Base-by-base conservation (phyloP, 129 eudicot species). In the Dittrichia graveolens region DNA sequence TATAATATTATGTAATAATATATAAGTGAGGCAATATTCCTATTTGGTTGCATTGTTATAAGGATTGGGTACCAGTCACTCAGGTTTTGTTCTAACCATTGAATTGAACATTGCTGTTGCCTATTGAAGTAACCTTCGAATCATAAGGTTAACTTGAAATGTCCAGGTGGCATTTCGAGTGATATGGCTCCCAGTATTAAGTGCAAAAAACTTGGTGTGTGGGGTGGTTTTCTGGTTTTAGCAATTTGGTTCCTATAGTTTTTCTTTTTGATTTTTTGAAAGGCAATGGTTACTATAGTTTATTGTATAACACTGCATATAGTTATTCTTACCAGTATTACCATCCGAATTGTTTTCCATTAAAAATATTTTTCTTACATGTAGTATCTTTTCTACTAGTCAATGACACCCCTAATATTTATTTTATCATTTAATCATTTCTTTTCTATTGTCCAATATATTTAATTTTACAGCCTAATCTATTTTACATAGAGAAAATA, bases 71-170 rank as follows among this genome's bases (percentile, higher is more conserved):
- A 34, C 57, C 7, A 8, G 52, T 19, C 65, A 71, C 24, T 41
- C 1, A 6, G 67, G 67, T 45, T 45, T 57, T 11, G 11, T 13
- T 43, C 56, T 57, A 47, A 18, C 62, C 40, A 47, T 44, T 40
- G 61, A 68, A 40, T n/a, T n/a, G n/a, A n/a, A n/a, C n/a, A n/a
- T 18, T 5, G 18, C 55, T 71, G 66, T 62, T 62, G 40, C n/a
- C 75, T 56, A 57, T 45, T 19, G n/a, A n/a, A 34, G 67, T 57
- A 31, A 58, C 45, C 15, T 5, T 35, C 62, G 31, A 2, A 16
- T 52, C 9, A 38, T 48, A 45, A 58, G 42, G 13, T 13, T 58
- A 39, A 54, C 13, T 6, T 56, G 75, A 56, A 34, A 56, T 7
- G 34, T 46, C 57, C 9, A 15, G 24, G 42, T 71, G 56, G 49